Base-by-base conservation (phyloP, 139 green algal genomes). In the Chlamydomonas applanata region DNA sequence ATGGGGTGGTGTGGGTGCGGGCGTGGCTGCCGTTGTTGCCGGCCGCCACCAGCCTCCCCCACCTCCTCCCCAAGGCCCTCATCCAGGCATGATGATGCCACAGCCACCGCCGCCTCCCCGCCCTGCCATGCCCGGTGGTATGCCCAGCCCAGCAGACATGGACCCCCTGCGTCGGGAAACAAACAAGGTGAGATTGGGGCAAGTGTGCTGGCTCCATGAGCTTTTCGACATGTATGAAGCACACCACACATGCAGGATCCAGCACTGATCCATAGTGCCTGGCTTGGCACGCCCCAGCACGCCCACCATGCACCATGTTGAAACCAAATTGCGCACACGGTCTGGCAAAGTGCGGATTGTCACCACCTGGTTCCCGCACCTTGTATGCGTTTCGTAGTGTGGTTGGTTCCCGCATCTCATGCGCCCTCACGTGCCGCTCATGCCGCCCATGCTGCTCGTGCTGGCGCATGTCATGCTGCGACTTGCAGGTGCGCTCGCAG, bases 121-220 rank as follows among this genome's bases (percentile, higher is more conserved):
- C 32, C 33, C 62, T 27, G 54, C 24, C n/a, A 33, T 62, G 54
- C 40, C 40, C 7, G 17, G 52, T n/a, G 53, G n/a, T 14, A 7
- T 27, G 33, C 40, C 69, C 29, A 67, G 29, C 40, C 72, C 72
- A 25, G 75, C 80, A 20, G 73, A 83, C 44, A 76, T 83, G 14
- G 59, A 78, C 67, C 45, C 69, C 20, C 25, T 62, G 52, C 69
- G 79, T 29, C 71, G 67, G 49, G 79, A 85, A 74, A 60, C 74
- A 30, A 85, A 85, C 61, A 78, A 78, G 46, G 54, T 83, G 19
- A n/a, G n/a, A n/a, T n/a, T n/a, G n/a, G n/a, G n/a, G n/a, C n/a
- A n/a, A n/a, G n/a, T n/a, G n/a, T n/a, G n/a, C n/a, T n/a, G n/a
- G n/a, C n/a, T n/a, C n/a, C n/a, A n/a, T n/a, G n/a, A n/a, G n/a